Conservation (phyloP, 2,329 filamentous ascomycete species). For the Fusarium tjaetaba region DNA sequence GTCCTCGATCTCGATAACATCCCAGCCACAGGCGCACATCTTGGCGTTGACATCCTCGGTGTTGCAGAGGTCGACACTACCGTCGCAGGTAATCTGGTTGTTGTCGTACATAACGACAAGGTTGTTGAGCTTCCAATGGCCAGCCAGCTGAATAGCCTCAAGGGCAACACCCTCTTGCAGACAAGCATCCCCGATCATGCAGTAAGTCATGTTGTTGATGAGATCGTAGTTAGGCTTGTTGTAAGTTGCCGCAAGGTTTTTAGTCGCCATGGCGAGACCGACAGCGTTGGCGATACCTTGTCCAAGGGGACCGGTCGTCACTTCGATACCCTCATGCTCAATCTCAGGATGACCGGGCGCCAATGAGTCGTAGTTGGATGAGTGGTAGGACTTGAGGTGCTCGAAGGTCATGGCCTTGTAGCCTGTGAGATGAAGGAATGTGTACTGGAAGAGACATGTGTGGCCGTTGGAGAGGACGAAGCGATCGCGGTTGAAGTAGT, state of each 20-base stretch:
- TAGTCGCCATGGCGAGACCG: constrained; percentile 66
- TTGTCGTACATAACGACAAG: constrained; percentile 69
- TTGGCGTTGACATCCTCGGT: constrained; percentile 67
- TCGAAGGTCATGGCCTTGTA: constrained; percentile 66
- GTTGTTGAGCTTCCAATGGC: constrained; percentile 65
- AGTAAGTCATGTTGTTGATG: constrained; percentile 63
- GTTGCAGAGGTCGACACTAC: constrained; percentile 62
- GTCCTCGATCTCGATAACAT: constrained; percentile 64
- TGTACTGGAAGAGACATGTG: constrained; percentile 64
- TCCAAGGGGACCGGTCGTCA: constrained; percentile 68
- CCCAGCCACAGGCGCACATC: constrained; percentile 66
- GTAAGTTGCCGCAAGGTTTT: constrained; percentile 64
- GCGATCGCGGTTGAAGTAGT: constrained; percentile 70
- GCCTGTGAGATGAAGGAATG: constrained; percentile 62
- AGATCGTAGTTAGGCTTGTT: constrained; percentile 61
- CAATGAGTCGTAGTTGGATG: constrained; percentile 56
- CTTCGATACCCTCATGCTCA: constrained; percentile 65
- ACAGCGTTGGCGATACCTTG: constrained; percentile 71
- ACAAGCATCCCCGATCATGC: constrained; percentile 68
- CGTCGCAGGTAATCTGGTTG: constrained; percentile 69
- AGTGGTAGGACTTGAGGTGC: constrained; percentile 65
- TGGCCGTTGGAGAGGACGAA: constrained; percentile 72
- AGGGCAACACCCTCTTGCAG: constrained; percentile 67
- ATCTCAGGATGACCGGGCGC: constrained; percentile 68
- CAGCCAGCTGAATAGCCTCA: constrained; percentile 66